Base-by-base conservation (phyloP, 2,329 filamentous ascomycete genomes). In the Stagonosporopsis tanaceti region DNA sequence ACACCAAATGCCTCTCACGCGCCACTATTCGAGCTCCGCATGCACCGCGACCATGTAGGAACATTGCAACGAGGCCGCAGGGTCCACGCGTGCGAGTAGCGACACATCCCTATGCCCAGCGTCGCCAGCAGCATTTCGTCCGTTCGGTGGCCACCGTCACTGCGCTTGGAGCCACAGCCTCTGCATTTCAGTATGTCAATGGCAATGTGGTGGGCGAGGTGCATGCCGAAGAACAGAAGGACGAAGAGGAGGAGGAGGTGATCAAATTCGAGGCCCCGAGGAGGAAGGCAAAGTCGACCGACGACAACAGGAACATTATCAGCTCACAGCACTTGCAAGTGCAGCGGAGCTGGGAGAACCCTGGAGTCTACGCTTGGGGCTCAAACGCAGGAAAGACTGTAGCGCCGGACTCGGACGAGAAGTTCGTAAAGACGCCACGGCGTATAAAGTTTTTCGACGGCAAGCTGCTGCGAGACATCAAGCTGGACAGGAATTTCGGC, bases 291-390 rank as follows among this genome's bases (percentile, higher is more conserved):
- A 67, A 68, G 1, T 88, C 87, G 6, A 87, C 87, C 63, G 91
- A 93, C 74, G 89, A 92, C 62, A 88, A 89, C 61, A 80, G 90
- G 55, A 90, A 93, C 53, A 77, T 90, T 55, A 87, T 96, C 66
- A 94, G 90, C 71, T 91, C 90, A 11, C 92, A 96, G 74, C 92
- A 96, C 77, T 79, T 92, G 6, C 94, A 97, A 79, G 90, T 97
- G 57, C 92, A 91, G 79, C 87, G 86, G 71, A 96, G 91, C 76
- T 85, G 87, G 81, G 86, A 87, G 76, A 88, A 91, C 59, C 94
- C 95, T 0, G 95, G 93, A 2, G 90, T 98, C 0, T 98, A 96
- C 77, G 87, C 90, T 5, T 99, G 95, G 94, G 95, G 95, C 0
- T 92, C 90, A 17, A 99, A 99, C 69, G 81, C 82, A 15, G 92